These are phyloP conservation scores for Saccharomyces hybrid DNA, from an alignment of 1,139 yeast species.

Conservation along the genomic window DNA sequence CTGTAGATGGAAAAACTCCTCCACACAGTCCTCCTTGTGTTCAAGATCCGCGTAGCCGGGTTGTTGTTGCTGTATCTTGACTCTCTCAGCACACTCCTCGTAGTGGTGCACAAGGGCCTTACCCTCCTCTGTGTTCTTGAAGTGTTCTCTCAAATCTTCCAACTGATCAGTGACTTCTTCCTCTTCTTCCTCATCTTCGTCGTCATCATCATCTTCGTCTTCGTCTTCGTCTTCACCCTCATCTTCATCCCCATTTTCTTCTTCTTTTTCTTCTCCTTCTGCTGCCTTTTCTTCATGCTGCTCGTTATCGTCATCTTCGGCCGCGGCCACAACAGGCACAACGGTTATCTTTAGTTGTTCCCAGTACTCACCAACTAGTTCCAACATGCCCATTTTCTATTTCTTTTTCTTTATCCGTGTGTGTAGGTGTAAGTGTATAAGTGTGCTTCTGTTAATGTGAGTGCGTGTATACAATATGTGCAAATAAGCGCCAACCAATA, in stretches of 20 bases:
- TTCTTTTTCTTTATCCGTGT: constrained; percentile 30
- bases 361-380: constrained; percentile 46
- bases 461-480: neutral
- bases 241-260: constrained; percentile 24
- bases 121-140: constrained; percentile 62
- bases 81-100: constrained; percentile 93
- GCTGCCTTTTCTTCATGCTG: constrained; percentile 9
- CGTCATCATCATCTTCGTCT: constrained; percentile 62
- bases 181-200: constrained; percentile 72
- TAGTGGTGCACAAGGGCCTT: constrained; percentile 78
- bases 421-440: neutral
- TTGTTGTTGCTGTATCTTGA: constrained; percentile 76
- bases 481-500: neutral
- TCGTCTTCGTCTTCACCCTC: constrained; percentile 37
- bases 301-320: constrained; percentile 45
- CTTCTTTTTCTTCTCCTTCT: constrained; percentile 30
- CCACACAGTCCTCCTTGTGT: constrained; percentile 96
- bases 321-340: constrained; percentile 74
- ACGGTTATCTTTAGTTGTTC: constrained; percentile 76
- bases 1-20: constrained; percentile 94
- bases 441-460: constrained; percentile 17
- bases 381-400: constrained; percentile 36
- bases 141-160: constrained; percentile 58
- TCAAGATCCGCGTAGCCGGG: constrained; percentile 68
- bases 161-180: constrained; percentile 65